phyloP scores from a whole-genome alignment of 345 rosid species.

The Dipteronia sinensis region DNA sequence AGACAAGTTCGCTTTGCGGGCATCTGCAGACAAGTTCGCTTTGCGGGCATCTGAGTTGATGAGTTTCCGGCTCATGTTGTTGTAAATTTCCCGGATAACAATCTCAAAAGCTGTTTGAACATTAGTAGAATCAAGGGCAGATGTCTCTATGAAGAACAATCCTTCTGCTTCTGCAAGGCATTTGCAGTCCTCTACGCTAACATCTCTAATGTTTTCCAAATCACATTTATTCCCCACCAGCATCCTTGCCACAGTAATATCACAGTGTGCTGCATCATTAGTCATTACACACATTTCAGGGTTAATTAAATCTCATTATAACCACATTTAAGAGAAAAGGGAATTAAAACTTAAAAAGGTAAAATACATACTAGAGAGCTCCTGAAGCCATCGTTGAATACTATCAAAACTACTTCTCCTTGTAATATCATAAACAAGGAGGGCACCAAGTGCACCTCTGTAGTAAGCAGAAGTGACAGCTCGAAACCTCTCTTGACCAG shows the following conservation, averaged over 20 bases:
- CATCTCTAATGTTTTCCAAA: constrained; percentile 74
- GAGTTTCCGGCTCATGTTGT: constrained; percentile 63
- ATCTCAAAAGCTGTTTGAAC: constrained; percentile 87
- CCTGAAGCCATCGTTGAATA: constrained; percentile 88
- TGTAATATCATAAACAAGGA: constrained; percentile 86
- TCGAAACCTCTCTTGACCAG: constrained; percentile 94
- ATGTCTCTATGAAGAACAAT: constrained; percentile 92
- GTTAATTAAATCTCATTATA: not conserved
- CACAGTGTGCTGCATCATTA: constrained; percentile 74
- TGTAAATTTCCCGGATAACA: constrained; percentile 80
- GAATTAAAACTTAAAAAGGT: too few species aligned
- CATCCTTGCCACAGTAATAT: constrained; percentile 73
- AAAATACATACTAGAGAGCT: constrained; percentile 63
- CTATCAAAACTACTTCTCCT: constrained; percentile 73
- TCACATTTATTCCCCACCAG: constrained; percentile 95
- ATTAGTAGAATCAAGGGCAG: constrained; percentile 84
- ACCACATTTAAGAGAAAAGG: not conserved
- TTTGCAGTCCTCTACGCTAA: constrained; percentile 72
- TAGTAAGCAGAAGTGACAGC: constrained; percentile 97
- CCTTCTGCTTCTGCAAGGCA: constrained; percentile 80
- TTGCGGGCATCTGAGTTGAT: constrained; percentile 62
- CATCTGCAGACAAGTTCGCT: constrained; percentile 55
- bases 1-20: constrained; percentile 56
- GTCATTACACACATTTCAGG: not conserved
- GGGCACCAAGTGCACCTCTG: constrained; percentile 93